phyloP scores from a whole-genome alignment of 2,329 filamentous ascomycete genomes.

The Colletotrichum kahawae region DNA sequence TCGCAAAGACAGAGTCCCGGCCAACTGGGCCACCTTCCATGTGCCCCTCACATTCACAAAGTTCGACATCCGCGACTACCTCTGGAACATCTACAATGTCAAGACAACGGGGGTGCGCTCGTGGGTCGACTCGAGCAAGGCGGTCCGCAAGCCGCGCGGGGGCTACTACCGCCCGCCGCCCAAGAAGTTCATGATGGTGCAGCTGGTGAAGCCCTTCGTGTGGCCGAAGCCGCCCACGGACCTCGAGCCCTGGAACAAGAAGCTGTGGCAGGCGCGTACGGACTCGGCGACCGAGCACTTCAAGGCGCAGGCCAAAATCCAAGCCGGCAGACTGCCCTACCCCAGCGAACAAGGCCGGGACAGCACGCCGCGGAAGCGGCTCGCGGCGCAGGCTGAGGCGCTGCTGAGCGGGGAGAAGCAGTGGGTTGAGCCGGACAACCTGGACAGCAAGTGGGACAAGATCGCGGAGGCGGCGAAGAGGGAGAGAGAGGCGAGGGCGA shows the following conservation, averaged over 20 bases:
- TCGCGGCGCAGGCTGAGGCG: slow-evolving; percentile 60
- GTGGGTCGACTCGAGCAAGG: slow-evolving; percentile 71
- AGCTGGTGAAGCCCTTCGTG: slow-evolving; percentile 85
- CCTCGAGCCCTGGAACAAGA: slow-evolving; percentile 67
- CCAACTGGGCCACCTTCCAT: slow-evolving; percentile 86
- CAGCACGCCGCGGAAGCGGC: slow-evolving; percentile 43
- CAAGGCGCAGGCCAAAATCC: slow-evolving; percentile 35
- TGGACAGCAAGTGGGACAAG: slow-evolving; percentile 30
- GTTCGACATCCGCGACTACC: slow-evolving; percentile 94
- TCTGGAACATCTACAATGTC: slow-evolving; percentile 84
- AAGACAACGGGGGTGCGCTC: slow-evolving; percentile 76
- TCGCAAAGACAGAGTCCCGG: slow-evolving; percentile 71
- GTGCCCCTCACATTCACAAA: slow-evolving; percentile 95
- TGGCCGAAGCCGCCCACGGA: slow-evolving; percentile 78
- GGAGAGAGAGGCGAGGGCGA: not conserved
- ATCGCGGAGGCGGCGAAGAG: slow-evolving; percentile 30
- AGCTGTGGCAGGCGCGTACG: slow-evolving; percentile 59
- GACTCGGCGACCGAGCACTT: slow-evolving; percentile 47
- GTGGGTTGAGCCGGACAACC: slow-evolving; percentile 43
- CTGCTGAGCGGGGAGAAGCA: slow-evolving; percentile 63
- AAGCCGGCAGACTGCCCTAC: slow-evolving; percentile 25
- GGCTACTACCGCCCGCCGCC: slow-evolving; percentile 73
- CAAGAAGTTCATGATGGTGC: slow-evolving; percentile 93
- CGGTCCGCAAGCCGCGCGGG: slow-evolving; percentile 57
- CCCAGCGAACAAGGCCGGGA: slow-evolving; percentile 38